Conservation (phyloP, 768 basidiomycete species). For the Leccinum sublutescens region DNA sequence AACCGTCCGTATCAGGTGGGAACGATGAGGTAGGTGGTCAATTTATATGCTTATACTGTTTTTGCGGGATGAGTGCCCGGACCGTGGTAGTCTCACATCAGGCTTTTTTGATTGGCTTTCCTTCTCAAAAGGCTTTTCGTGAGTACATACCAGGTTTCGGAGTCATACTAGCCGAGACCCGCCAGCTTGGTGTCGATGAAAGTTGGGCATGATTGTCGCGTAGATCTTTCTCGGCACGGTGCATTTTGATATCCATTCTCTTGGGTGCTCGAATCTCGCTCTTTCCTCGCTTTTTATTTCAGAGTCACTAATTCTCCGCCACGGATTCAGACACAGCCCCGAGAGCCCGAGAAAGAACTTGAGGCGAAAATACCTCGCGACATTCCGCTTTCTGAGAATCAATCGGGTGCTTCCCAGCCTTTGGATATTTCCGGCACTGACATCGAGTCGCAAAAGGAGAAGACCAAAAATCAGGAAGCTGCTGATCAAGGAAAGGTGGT, state of each 20-base stretch:
- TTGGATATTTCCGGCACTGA: background rate
- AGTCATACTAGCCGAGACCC: background rate
- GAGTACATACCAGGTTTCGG: background rate
- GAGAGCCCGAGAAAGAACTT: background rate
- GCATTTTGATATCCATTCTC: background rate
- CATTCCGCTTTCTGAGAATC: background rate
- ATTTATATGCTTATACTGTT: background rate
- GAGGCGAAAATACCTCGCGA: conserved; percentile 2
- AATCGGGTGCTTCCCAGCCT: background rate
- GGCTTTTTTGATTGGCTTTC: background rate
- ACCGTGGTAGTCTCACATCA: background rate
- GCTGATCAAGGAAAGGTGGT: background rate
- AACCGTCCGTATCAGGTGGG: background rate
- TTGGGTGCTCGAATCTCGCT: background rate
- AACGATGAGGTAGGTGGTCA: conserved; percentile 15
- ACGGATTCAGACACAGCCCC: conserved; percentile 4
- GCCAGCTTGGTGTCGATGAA: background rate
- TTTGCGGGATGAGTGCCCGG: background rate
- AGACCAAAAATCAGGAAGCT: background rate
- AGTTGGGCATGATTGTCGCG: background rate
- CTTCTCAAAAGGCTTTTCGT: background rate
- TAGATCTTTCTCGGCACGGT: background rate
- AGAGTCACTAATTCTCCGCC: conserved; percentile 7
- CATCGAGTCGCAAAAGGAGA: background rate
- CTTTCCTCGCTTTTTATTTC: background rate